These are phyloP conservation scores for Backusella tarrabulga DNA, from an alignment of 192 early-diverging fungal genomes.

Conservation along the genomic window DNA sequence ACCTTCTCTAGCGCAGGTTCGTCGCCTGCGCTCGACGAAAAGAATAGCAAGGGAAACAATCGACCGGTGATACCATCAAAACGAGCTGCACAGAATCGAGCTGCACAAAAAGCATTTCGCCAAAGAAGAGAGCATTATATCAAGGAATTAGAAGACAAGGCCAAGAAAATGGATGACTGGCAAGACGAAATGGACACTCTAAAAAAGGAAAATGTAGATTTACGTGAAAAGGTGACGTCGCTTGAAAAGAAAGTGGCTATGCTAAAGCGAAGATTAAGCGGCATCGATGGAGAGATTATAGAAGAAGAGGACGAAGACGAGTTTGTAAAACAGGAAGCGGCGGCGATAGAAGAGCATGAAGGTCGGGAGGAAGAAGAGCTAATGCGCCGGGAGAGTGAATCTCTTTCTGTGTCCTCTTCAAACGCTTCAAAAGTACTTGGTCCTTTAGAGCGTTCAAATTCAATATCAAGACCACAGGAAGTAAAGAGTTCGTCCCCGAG, in stretches of 20 bases:
- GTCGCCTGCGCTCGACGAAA: not conserved
- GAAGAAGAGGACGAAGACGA: not conserved
- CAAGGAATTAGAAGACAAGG: constrained; percentile 72
- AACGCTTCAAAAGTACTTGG: not conserved
- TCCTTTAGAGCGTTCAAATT: not conserved
- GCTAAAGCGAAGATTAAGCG: not conserved
- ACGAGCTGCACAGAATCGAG: constrained; percentile 87
- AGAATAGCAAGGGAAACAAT: not conserved
- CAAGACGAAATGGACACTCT: constrained; percentile 27
- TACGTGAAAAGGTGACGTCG: not conserved
- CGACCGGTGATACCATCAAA: constrained; percentile 48
- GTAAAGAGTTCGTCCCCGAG: not conserved
- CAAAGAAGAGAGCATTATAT: constrained; percentile 84
- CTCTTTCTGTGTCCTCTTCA: not conserved
- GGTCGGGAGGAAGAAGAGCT: not conserved
- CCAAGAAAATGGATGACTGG: constrained; percentile 54
- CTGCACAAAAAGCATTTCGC: constrained; percentile 88
- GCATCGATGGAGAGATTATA: not conserved
- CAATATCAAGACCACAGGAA: not conserved
- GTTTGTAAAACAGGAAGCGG: not conserved
- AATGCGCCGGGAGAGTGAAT: constrained; percentile 5
- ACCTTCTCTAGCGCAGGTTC: not conserved
- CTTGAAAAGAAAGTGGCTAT: constrained; percentile 12
- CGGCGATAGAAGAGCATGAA: not conserved
- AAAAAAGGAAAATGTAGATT: constrained; percentile 23